Evolutionary conservation across 768 basidiomycete genomes (phyloP).

Genomic region (Pleurotus platypus): DNA sequence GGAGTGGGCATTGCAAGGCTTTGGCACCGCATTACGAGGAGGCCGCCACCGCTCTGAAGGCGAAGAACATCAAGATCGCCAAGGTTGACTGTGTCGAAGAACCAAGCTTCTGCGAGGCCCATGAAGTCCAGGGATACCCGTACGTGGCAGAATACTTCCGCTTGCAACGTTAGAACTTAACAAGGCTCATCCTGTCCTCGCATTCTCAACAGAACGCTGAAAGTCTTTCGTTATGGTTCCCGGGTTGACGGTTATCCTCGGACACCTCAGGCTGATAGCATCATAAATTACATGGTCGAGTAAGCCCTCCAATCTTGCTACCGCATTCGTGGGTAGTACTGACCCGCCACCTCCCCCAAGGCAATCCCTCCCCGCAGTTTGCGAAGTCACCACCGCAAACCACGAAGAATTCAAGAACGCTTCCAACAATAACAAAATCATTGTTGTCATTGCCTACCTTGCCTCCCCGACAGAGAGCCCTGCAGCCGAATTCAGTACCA

Average conservation of each 20-base stretch:
- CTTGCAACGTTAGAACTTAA: no score
- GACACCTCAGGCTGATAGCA: conserved; percentile 92
- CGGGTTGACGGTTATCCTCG: conserved; percentile 75
- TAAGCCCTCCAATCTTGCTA: conserved; percentile 30
- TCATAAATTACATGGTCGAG: conserved; percentile 96
- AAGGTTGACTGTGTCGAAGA: conserved; percentile 98
- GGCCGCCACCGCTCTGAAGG: conserved; percentile 91
- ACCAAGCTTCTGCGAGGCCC: conserved; percentile 83
- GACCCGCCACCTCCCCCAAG: conserved; percentile 25
- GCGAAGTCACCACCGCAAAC: conserved; percentile 71
- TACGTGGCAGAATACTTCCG: conserved; percentile 33
- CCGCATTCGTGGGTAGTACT: not conserved
- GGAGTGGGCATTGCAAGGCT: conserved; percentile 96
- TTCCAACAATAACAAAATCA: conserved; percentile 50
- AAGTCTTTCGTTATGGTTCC: conserved; percentile 87
- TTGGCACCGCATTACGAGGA: conserved; percentile 92
- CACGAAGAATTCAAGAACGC: conserved; percentile 81
- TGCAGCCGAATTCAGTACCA: conserved; percentile 68
- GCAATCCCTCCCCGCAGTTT: conserved; percentile 92
- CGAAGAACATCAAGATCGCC: conserved; percentile 84
- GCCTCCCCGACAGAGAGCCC: conserved; percentile 70
- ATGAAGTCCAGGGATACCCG: conserved; percentile 94
- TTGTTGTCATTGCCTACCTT: conserved; percentile 87
- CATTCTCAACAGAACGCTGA: conserved; percentile 61
- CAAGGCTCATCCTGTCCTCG: no score